These are phyloP conservation scores for Wickerhamomyces pijperi DNA, from an alignment of 805 yeast genomes.

Conservation along the genomic window DNA sequence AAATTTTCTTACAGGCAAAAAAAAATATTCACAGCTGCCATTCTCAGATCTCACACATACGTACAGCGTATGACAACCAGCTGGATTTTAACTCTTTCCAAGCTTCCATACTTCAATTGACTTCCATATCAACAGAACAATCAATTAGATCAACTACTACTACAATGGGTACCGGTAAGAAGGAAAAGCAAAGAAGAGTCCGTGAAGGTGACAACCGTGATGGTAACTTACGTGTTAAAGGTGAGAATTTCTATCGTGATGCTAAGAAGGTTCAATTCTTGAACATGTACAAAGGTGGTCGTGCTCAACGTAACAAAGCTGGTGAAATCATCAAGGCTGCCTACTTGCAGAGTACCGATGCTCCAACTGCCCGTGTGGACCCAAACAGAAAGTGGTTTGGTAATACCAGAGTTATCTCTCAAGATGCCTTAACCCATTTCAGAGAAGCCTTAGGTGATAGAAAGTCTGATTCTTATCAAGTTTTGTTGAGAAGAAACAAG, in stretches of 20 bases:
- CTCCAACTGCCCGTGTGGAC: slow-evolving; percentile 87
- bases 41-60: too few species aligned
- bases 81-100: too few species aligned
- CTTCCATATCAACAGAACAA: too few species aligned
- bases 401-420: slow-evolving; percentile 93
- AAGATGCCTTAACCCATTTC: slow-evolving; percentile 89
- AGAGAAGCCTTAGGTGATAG: slow-evolving; percentile 88
- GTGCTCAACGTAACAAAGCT: slow-evolving; percentile 73
- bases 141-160: neutral
- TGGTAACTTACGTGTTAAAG: slow-evolving; percentile 88
- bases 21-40: too few species aligned
- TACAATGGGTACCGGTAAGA: slow-evolving; percentile 85
- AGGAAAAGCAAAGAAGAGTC: slow-evolving; percentile 77
- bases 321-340: slow-evolving; percentile 89
- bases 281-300: slow-evolving; percentile 88
- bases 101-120: too few species aligned
- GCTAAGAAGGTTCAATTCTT: slow-evolving; percentile 84
- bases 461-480: slow-evolving; percentile 74
- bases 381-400: slow-evolving; percentile 98
- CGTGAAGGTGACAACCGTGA: slow-evolving; percentile 76
- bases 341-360: slow-evolving; percentile 72
- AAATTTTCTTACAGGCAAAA: too few species aligned
- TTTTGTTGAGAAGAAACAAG: slow-evolving; percentile 77
- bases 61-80: too few species aligned
- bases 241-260: slow-evolving; percentile 94